phyloP scores from a whole-genome alignment of 1,284 basidiomycete species.

The Ustilago lituana region DNA sequence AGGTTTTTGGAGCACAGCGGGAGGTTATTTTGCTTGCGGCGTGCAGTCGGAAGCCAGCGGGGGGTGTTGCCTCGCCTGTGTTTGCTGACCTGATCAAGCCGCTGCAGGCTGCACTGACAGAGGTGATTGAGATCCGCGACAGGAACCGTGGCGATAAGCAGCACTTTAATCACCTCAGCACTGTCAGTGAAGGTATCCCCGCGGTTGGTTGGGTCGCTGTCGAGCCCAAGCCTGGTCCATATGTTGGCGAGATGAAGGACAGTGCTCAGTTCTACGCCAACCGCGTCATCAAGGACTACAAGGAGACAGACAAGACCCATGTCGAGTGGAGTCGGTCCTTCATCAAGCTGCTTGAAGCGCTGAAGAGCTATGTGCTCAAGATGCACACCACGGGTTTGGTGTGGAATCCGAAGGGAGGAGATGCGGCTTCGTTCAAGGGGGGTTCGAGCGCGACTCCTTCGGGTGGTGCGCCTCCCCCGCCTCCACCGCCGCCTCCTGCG shows the following conservation, averaged over 20 bases:
- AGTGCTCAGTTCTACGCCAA: constrained; percentile 90
- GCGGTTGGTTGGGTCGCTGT: constrained; percentile 92
- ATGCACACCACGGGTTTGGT: constrained; percentile 85
- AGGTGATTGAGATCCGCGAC: constrained; percentile 82
- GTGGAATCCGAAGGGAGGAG: constrained; percentile 79
- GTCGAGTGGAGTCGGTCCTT: constrained; percentile 87
- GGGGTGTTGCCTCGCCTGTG: constrained; percentile 73
- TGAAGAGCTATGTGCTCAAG: constrained; percentile 85
- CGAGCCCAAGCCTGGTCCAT: constrained; percentile 82
- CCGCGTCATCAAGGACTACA: constrained; percentile 89
- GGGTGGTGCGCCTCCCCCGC: constrained; percentile 71
- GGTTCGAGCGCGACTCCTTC: constrained; percentile 70
- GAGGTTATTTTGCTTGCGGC: constrained; percentile 77
- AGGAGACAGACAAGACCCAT: constrained; percentile 83
- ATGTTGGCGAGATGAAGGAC: constrained; percentile 86
- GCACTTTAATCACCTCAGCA: constrained; percentile 82
- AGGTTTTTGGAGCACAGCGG: constrained; percentile 77
- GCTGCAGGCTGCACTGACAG: constrained; percentile 79
- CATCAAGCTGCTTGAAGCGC: constrained; percentile 77
- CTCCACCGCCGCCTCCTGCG: constrained; percentile 69
- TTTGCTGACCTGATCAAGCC: constrained; percentile 77
- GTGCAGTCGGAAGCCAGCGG: constrained; percentile 75
- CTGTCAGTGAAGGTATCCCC: constrained; percentile 82
- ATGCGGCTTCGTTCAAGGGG: constrained; percentile 41
- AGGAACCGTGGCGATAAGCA: constrained; percentile 81